Conservation (phyloP, 345 rosid genomes). For the Microthlaspi erraticum region DNA sequence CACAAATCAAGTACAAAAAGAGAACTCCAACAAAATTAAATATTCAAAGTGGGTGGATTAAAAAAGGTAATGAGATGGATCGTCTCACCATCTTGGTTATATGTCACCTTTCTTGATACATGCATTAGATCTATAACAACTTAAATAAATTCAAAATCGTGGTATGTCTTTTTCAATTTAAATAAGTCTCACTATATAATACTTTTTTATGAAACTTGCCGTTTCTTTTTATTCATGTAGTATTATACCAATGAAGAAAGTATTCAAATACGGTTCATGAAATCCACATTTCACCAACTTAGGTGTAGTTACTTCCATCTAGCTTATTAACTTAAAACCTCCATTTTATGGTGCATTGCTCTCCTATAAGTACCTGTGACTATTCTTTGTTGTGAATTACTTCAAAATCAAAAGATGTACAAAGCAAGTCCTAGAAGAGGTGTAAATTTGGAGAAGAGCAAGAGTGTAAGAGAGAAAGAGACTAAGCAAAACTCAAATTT, state of each 20-base stretch:
- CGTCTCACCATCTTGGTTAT: slow-evolving; percentile 47
- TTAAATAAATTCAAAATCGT: slow-evolving; percentile 34
- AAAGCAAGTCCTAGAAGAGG: slow-evolving; percentile 40
- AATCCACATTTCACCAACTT: slow-evolving; percentile 76
- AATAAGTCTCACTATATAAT: background rate
- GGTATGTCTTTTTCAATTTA: slow-evolving; percentile 35
- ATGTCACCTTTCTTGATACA: slow-evolving; percentile 43
- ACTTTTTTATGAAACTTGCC: background rate
- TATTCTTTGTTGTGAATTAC: slow-evolving; percentile 23
- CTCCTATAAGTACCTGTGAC: slow-evolving; percentile 38
- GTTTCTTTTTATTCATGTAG: background rate
- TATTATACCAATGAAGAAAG: slow-evolving; percentile 5
- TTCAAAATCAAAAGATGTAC: slow-evolving; percentile 41
- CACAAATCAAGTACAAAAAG: slow-evolving; percentile 29
- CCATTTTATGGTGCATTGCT: slow-evolving; percentile 18
- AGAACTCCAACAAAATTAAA: slow-evolving; percentile 20
- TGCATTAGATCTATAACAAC: slow-evolving; percentile 39
- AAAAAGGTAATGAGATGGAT: slow-evolving; percentile 31
- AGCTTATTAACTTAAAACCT: slow-evolving; percentile 19
- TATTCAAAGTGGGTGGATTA: background rate
- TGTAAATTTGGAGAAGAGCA: slow-evolving; percentile 33
- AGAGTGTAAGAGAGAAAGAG: slow-evolving; percentile 42
- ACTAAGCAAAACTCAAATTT: slow-evolving; percentile 49
- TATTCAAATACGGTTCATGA: slow-evolving; percentile 48
- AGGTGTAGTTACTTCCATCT: slow-evolving; percentile 24